These are phyloP conservation scores for Phytophthora agathidicida DNA, from an alignment of 352 stramenopile species.

Conservation along the genomic window DNA sequence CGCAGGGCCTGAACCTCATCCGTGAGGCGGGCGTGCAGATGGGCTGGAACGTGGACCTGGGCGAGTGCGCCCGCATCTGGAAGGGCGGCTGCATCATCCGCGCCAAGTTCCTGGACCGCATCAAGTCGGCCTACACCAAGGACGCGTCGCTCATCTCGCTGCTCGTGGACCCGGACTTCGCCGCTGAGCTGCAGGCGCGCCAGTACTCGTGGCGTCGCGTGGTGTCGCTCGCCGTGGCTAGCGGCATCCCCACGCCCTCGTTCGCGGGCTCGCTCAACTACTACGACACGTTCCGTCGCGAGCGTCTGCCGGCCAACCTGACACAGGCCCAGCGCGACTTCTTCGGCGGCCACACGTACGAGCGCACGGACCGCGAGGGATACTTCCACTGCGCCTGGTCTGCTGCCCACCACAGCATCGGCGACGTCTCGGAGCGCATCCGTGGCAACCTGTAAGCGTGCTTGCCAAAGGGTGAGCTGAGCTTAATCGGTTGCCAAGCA, in stretches of 20 bases:
- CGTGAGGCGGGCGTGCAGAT: constrained; percentile 93
- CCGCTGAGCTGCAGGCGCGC: constrained; percentile 93
- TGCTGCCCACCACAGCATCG: constrained; percentile 96
- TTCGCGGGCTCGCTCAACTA: constrained; percentile 96
- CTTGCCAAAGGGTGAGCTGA: no score
- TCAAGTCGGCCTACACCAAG: constrained; percentile 94
- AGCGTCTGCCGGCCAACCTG: constrained; percentile 95
- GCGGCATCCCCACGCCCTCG: constrained; percentile 92
- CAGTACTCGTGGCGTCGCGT: constrained; percentile 97
- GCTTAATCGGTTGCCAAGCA: no score
- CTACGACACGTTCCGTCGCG: constrained; percentile 98
- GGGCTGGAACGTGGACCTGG: constrained; percentile 97
- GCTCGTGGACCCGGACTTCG: constrained; percentile 98
- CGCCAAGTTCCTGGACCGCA: constrained; percentile 96
- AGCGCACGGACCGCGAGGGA: constrained; percentile 94
- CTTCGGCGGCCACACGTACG: constrained; percentile 99
- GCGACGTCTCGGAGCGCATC: constrained; percentile 93
- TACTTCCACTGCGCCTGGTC: constrained; percentile 98
- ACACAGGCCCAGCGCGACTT: constrained; percentile 99
- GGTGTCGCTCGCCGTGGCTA: constrained; percentile 95
- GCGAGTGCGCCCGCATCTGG: constrained; percentile 98
- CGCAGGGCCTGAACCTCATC: constrained; percentile 96
- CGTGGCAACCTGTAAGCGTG: constrained; percentile 90
- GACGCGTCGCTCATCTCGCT: constrained; percentile 95
- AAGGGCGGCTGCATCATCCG: constrained; percentile 99